Base-by-base conservation (phyloP, 805 yeast species). In the Gaillardinia entomophila region DNA sequence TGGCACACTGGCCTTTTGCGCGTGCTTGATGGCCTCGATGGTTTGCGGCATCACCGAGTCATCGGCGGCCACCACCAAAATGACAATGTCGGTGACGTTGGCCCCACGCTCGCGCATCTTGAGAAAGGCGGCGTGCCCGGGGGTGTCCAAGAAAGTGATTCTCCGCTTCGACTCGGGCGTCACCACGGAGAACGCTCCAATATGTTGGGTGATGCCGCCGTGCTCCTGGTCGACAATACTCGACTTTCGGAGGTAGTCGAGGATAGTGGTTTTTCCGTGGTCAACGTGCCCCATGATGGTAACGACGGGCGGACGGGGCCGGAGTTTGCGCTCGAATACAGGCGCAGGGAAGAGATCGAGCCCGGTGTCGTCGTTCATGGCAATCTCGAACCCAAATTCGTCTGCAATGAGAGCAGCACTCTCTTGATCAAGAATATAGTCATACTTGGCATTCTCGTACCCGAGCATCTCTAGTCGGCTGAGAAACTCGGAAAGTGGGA, bases 251-350 rank as follows among this genome's bases (percentile, higher is more conserved):
- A 92, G 63, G 49, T 78, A 76, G 55, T 92, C 98, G 34, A 92
- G 69, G 38, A 92, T 80, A 0, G 98, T 90, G 2, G 98, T 92
- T 55, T 92, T 92, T 2, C 98, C 98, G 52, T 92, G 98, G 57
- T 92, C 98, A 19, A 92, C 98, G 56, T 92, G 98, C 2, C 98
- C 98, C 97, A 92, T 92, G 32, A 92, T 85, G 0, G 98, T 89
- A 4, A 92, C 97, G 16, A 92, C 82, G 0, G 98, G 98, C 0
- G 98, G 88, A 42, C 97, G 66, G 5, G 79, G 68, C 28, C 74
- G 76, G 41, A 82, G 53, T 15, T 58, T 49, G 5, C 61, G 58
- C n/a, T 54, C 50, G 18, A 69, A 69, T 2, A 61, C 67, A 0
- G 84, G 74, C 2, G 61, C 60, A 0, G 78, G 74, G 12, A 73